These are phyloP conservation scores for Malus hybrid DNA, from an alignment of 331 rosid genomes.

Conservation along the genomic window DNA sequence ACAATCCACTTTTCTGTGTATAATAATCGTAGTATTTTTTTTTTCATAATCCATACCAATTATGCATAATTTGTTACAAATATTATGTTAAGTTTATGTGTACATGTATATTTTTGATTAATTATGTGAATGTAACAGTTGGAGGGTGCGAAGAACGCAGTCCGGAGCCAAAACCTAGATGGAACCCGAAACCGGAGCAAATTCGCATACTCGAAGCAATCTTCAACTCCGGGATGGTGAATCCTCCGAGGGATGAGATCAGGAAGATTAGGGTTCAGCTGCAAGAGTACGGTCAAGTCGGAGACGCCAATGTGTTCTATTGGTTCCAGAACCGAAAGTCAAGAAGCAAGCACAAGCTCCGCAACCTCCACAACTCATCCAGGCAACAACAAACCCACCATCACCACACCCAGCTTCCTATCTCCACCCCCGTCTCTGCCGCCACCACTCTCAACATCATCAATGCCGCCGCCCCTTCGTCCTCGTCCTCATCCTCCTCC, in stretches of 20 bases:
- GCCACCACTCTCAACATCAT: not conserved
- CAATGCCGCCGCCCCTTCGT: conserved; percentile 42
- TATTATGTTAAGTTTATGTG: not conserved
- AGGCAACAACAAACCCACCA: not conserved
- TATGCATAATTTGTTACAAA: not conserved
- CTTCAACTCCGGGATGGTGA: conserved; percentile 96
- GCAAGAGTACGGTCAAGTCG: conserved; percentile 93
- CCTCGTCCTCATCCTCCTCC: conserved; percentile 63
- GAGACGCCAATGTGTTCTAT: conserved; percentile 93
- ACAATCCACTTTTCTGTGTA: too few relatives aligned
- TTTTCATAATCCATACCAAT: not conserved
- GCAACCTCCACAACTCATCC: conserved; percentile 32
- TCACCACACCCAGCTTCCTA: not conserved
- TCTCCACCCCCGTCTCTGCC: not conserved
- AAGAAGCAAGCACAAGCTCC: conserved; percentile 91
- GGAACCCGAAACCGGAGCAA: conserved; percentile 98
- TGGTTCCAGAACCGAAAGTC: conserved; percentile 98
- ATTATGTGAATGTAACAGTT: not conserved
- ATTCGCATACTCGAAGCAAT: conserved; percentile 83
- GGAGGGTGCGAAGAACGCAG: conserved; percentile 67
- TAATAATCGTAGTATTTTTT: too few relatives aligned
- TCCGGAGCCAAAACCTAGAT: conserved; percentile 93
- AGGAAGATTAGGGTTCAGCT: conserved; percentile 81
- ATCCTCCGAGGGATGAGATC: conserved; percentile 94
- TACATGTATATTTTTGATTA: not conserved